Evolutionary conservation across 192 early-diverging fungal species (phyloP).

Genomic region (Spizellomyces punctatus): DNA sequence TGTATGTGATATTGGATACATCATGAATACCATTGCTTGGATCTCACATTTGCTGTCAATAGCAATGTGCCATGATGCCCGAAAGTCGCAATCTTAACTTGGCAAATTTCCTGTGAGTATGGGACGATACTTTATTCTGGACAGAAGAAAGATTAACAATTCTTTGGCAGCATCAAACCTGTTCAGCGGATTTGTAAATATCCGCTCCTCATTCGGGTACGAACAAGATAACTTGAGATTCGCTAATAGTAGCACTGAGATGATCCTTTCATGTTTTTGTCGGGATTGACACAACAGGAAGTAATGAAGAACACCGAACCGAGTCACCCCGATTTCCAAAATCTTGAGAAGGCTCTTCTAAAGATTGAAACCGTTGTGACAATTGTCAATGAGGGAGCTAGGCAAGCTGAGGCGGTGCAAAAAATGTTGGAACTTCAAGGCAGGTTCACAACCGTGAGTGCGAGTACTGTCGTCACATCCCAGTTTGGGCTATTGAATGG

Average conservation of each 20-base stretch:
- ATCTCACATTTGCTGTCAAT: conserved; percentile 12
- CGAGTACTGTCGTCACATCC: neutral
- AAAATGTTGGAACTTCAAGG: conserved; percentile 57
- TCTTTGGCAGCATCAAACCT: conserved; percentile 45
- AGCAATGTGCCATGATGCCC: conserved; percentile 33
- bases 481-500: conserved; percentile 5
- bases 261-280: neutral
- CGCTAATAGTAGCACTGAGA: neutral
- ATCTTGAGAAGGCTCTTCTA: conserved; percentile 44
- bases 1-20: conserved; percentile 21
- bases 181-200: conserved; percentile 65
- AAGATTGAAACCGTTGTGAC: conserved; percentile 61
- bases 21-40: conserved; percentile 6
- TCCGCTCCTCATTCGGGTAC: conserved; percentile 54
- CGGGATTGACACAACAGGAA: conserved; percentile 31
- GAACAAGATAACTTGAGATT: neutral
- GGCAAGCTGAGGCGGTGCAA: conserved; percentile 55
- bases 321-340: conserved; percentile 46
- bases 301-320: conserved; percentile 51
- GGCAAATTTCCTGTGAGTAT: conserved; percentile 44
- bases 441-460: conserved; percentile 45
- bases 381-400: conserved; percentile 57
- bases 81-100: conserved; percentile 45
- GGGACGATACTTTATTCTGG: neutral
- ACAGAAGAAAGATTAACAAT: neutral